A percentile compares a stretch with the other conserved stretches of the same genome.
Evolutionary conservation across 2,329 filamentous ascomycete species (phyloP).

Genomic region (Cytospora piceicola): DNA sequence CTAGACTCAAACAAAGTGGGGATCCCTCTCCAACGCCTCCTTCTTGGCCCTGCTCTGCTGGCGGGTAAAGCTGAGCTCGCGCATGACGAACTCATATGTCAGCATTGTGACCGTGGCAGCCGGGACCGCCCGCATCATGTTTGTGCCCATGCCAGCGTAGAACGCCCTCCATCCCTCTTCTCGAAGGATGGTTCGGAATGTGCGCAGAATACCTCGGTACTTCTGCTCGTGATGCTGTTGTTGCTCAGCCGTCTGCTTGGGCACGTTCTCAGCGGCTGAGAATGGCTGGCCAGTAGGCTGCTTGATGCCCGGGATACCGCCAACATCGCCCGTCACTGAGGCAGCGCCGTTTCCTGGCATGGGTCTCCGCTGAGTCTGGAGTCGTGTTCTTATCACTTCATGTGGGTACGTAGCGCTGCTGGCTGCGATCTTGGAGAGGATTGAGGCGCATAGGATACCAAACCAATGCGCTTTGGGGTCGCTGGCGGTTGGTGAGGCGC

Average conservation of each 20-base stretch:
- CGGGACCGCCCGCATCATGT: slow-evolving; percentile 94
- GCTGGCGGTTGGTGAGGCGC: slow-evolving; percentile 61
- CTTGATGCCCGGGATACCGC: slow-evolving; percentile 46
- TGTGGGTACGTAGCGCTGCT: slow-evolving; percentile 97
- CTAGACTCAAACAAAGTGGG: slow-evolving; percentile 21
- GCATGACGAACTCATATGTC: slow-evolving; percentile 84
- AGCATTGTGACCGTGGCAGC: slow-evolving; percentile 97
- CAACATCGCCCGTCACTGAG: slow-evolving; percentile 52
- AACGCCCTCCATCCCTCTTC: slow-evolving; percentile 98
- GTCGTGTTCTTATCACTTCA: slow-evolving; percentile 88
- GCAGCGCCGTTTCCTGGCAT: slow-evolving; percentile 54
- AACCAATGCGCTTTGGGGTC: slow-evolving; percentile 71
- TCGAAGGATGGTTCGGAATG: slow-evolving; percentile 79
- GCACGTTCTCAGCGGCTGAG: slow-evolving; percentile 47
- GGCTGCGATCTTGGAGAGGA: slow-evolving; percentile 91
- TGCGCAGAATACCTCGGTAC: slow-evolving; percentile 81
- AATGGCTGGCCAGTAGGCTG: slow-evolving; percentile 41
- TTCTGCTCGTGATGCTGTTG: slow-evolving; percentile 47
- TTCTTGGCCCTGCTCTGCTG: slow-evolving; percentile 46
- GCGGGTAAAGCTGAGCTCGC: slow-evolving; percentile 51
- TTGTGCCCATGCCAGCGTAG: slow-evolving; percentile 95
- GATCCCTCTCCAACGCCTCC: slow-evolving; percentile 29
- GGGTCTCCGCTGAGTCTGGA: slow-evolving; percentile 89
- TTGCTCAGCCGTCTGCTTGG: slow-evolving; percentile 30
- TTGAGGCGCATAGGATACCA: slow-evolving; percentile 85